Evolutionary conservation across 2,329 filamentous ascomycete species (phyloP), one percentile per base, ranked within the genome.

Genomic region (Cercospora sp.): DNA sequence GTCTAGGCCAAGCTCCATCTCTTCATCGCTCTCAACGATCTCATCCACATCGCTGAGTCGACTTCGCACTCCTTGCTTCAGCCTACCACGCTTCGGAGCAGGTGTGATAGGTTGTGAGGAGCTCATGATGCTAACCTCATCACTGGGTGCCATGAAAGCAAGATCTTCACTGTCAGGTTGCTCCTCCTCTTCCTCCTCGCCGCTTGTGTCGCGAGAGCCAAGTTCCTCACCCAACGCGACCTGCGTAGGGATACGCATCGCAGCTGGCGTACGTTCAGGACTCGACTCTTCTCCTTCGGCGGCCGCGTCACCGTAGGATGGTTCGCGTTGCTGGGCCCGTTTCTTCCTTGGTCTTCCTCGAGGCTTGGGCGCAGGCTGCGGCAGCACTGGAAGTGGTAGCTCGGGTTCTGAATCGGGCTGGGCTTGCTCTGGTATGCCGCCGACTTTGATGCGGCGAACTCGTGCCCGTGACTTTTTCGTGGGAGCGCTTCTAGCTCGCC

Each of bases 101-200:
- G 67, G 70, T 2, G 68, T 70, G 40, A 61, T 24, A 18, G 57
- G 71, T 66, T 76, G 66, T 13, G 74, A 77, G n/a, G 74, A 77
- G 32, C 74, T 75, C 12, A 68, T 70, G 45, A 75, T 70, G 55
- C 76, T 76, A 26, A 79, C 71, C 5, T 80, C 76, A 32, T 81
- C 80, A 30, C 81, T 81, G n/a, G 80, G 80, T 0, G 79, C 82
- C 57, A 84, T 79, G 71, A 84, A 85, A 63, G 79, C 81, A 9
- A 77, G 75, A 4, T 84, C 78, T 57, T 84, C 82, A 5, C 81
- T 84, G 67, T 83, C 82, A 45, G 79, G 77, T 51, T 82, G 80
- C 57, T 80, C 80, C 21, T 82, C 81, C 8, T 80, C 79, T 8
- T 80, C 80, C 24, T 82, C 79, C 62, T 82, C 79, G 32, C 80